Conservation (phyloP, 176 grass and related monocot species). For the Zizania latifolia region DNA sequence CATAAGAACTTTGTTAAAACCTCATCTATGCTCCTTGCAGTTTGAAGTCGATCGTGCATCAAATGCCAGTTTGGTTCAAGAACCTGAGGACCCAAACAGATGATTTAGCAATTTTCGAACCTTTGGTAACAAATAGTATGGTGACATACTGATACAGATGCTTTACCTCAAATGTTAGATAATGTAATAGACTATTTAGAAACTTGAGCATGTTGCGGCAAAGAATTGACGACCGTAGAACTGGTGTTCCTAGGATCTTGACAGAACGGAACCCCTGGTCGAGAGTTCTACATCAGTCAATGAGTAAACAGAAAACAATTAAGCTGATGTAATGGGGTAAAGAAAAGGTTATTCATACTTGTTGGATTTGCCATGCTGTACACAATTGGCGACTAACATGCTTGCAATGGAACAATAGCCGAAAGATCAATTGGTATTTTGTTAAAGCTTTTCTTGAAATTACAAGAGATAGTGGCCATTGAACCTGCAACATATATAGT, state of each 20-base stretch:
- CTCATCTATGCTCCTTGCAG: slow-evolving; percentile 95
- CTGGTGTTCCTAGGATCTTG: slow-evolving; percentile 77
- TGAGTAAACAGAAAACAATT: slow-evolving; percentile 6
- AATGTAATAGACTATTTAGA: slow-evolving; percentile 95
- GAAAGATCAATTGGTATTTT: slow-evolving; percentile 94
- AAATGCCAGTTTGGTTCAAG: slow-evolving; percentile 99
- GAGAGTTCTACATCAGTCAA: slow-evolving; percentile 33
- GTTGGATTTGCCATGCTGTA: slow-evolving; percentile 92
- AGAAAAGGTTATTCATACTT: slow-evolving; percentile 43
- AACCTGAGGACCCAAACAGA: slow-evolving; percentile 43
- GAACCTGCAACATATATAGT: slow-evolving; percentile 64
- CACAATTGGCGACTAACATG: slow-evolving; percentile 88
- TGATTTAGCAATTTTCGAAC: not conserved
- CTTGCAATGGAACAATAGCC: slow-evolving; percentile 94
- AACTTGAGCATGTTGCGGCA: slow-evolving; percentile 97
- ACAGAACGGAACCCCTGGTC: slow-evolving; percentile 65
- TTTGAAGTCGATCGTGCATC: slow-evolving; percentile 77
- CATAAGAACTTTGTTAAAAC: slow-evolving; percentile 34
- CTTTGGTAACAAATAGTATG: slow-evolving; percentile 22
- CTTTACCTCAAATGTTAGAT: slow-evolving; percentile 98
- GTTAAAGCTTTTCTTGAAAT: slow-evolving; percentile 95
- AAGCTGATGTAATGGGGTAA: not conserved
- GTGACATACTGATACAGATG: slow-evolving; percentile 17
- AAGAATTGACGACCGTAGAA: slow-evolving; percentile 85
- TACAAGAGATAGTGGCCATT: slow-evolving; percentile 94